These are phyloP conservation scores for Dryadomyces quercus-mongolicae DNA, from an alignment of 2,329 filamentous ascomycete species.

Conservation along the genomic window DNA sequence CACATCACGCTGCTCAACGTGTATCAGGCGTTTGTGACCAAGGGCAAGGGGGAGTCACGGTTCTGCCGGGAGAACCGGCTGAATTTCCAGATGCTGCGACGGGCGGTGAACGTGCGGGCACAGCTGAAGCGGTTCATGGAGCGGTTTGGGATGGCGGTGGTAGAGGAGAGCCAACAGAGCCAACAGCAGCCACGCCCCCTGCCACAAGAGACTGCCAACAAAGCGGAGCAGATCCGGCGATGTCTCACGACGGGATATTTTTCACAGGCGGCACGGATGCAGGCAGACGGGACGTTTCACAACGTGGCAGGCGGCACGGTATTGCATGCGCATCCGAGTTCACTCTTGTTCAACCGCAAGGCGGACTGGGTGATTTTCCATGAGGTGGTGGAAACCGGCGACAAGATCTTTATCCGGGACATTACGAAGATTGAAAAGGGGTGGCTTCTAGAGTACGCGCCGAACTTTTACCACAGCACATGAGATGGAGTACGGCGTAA, in stretches of 20 bases:
- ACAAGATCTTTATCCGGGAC: constrained; percentile 83
- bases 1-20: constrained; percentile 87
- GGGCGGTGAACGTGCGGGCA: constrained; percentile 73
- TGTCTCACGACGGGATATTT: constrained; percentile 89
- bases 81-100: constrained; percentile 73
- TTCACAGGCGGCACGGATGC: constrained; percentile 86
- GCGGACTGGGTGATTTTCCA: constrained; percentile 95
- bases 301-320: constrained; percentile 70
- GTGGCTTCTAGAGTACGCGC: constrained; percentile 86
- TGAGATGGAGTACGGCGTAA: no score
- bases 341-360: constrained; percentile 90
- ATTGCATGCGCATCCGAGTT: constrained; percentile 81
- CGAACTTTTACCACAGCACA: constrained; percentile 54
- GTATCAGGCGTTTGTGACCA: constrained; percentile 79
- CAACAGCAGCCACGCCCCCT: constrained; percentile 6
- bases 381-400: constrained; percentile 79
- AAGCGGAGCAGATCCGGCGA: constrained; percentile 64
- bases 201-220: constrained; percentile 17
- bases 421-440: constrained; percentile 84
- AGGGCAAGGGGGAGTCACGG: constrained; percentile 67
- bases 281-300: constrained; percentile 78
- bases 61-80: constrained; percentile 83
- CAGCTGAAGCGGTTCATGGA: constrained; percentile 83
- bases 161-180: constrained; percentile 22
- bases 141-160: constrained; percentile 65